Conservation (phyloP, 139 green algal species). For the Chlorella sp. region DNA sequence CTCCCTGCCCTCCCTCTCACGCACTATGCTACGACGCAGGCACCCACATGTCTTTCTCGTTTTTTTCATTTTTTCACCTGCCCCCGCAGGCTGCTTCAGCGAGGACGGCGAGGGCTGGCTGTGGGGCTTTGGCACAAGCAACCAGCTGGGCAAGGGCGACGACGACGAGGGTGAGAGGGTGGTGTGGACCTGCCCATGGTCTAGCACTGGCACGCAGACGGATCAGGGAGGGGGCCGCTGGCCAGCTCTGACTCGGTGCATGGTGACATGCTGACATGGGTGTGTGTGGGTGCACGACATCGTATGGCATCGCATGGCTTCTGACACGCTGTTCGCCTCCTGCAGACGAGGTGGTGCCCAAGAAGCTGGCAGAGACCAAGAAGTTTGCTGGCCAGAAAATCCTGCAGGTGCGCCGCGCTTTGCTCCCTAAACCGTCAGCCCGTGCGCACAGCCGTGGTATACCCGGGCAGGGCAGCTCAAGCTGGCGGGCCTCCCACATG, state of each 20-base stretch:
- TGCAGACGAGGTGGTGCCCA: constrained; percentile 63
- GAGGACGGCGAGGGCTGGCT: constrained; percentile 56
- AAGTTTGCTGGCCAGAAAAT: constrained; percentile 44
- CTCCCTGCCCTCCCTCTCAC: too few relatives aligned
- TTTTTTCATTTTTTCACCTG: neutral
- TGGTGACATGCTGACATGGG: too few relatives aligned
- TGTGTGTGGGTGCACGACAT: neutral
- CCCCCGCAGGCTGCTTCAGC: constrained; percentile 40
- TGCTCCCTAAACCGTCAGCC: too few relatives aligned
- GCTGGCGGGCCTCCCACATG: too few relatives aligned
- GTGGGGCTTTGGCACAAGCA: constrained; percentile 83
- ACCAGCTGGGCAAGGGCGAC: constrained; percentile 84
- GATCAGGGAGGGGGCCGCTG: too few relatives aligned
- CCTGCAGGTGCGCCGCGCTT: constrained; percentile 3
- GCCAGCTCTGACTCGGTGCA: too few relatives aligned
- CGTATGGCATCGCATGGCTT: neutral
- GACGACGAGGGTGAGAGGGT: constrained; percentile 57
- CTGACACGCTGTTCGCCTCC: neutral
- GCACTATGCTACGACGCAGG: too few relatives aligned
- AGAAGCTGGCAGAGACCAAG: constrained; percentile 65
- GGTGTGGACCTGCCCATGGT: too few relatives aligned
- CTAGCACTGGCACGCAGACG: too few relatives aligned
- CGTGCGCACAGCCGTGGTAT: too few relatives aligned
- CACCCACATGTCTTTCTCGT: too few relatives aligned
- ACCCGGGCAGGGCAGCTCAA: too few relatives aligned